These are phyloP conservation scores for Dioszegia hungarica DNA, from an alignment of 768 basidiomycete genomes.

Conservation along the genomic window DNA sequence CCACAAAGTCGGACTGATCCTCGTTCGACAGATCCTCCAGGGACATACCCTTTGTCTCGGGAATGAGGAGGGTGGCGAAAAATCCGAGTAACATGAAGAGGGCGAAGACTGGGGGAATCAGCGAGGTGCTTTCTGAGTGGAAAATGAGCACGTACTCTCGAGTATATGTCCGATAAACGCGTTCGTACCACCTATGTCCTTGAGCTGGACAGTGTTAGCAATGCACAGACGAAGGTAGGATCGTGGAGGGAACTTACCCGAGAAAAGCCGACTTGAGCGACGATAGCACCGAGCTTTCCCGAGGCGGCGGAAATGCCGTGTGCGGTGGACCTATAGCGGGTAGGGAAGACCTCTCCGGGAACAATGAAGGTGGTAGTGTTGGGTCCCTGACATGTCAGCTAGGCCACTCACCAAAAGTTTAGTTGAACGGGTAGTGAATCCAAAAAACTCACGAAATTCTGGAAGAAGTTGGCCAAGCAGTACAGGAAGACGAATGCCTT, in stretches of 20 bases:
- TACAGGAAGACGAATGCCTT: conserved; percentile 47
- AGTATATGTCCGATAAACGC: conserved; percentile 46
- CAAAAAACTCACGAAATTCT: conserved; percentile 43
- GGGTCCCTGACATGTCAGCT: not conserved
- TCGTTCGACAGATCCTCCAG: conserved; percentile 22
- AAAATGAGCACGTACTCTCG: conserved; percentile 14
- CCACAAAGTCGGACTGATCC: conserved; percentile 17
- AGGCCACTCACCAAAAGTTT: no score
- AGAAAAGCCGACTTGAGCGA: conserved; percentile 50
- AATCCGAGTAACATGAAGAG: conserved; percentile 47
- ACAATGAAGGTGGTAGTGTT: conserved; percentile 27
- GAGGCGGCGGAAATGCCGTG: conserved; percentile 49
- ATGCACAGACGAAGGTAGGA: no score
- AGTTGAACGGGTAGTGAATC: no score
- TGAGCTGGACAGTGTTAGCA: not conserved
- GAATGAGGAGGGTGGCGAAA: conserved; percentile 46
- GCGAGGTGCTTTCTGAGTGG: not conserved
- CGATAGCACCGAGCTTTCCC: conserved; percentile 51
- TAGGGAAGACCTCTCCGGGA: conserved; percentile 51
- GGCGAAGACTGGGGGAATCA: conserved; percentile 36
- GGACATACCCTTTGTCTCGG: conserved; percentile 45
- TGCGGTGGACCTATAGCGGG: conserved; percentile 49
- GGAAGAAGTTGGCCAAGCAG: conserved; percentile 51
- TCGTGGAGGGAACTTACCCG: no score
- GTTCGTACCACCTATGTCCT: conserved; percentile 45